Evolutionary conservation across 2,329 filamentous ascomycete genomes (phyloP), one percentile per base, ranked within the genome.

Genomic region (Fusarium acutatum): DNA sequence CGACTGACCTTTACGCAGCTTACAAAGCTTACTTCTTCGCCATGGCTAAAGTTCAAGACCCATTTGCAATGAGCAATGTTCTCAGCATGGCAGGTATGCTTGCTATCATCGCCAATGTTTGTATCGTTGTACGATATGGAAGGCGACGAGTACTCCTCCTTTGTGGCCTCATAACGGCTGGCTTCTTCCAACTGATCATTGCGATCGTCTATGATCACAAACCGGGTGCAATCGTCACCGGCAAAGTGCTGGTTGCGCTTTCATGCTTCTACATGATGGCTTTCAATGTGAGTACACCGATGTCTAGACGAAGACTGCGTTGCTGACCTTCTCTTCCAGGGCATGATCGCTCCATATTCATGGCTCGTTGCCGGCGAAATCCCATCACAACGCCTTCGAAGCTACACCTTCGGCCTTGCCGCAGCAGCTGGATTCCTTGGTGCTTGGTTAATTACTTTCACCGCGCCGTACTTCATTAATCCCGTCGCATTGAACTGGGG

Each of bases 21-120:
- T 77, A 77, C 17, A 77, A 77, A 17, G 75, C 75, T 4, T 77
- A 77, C 18, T 77, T 77, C 46, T 77, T 77, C 5, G 70, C 74
- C 3, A 77, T 77, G 74, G 75, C 75, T 0, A 41, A 75, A 18
- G 72, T 77, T 1, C 58, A 74, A 11, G 71, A 70, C 47, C 75
- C 75, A 0, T 77, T 77, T 22, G 75, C 75, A 0, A 77, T 77
- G 74, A 74, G 64, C 15, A 77, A 75, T 6, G 75, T 77, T 15
- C 67, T 77, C 1, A 77, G 74, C n/a, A 77, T 64, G 14, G 72
- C 73, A 15, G 74, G 67, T 1, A 46, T 77, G n/a, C 58, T 75
- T 4, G 72, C 74, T 2, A 77, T 69, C 6, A 77, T 77, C 17
- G 32, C 65, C 18, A 77, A 77, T n/a, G 61, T 64, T 6, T 68